phyloP scores from a whole-genome alignment of 2,329 filamentous ascomycete genomes.

The Botryotinia narcissicola region DNA sequence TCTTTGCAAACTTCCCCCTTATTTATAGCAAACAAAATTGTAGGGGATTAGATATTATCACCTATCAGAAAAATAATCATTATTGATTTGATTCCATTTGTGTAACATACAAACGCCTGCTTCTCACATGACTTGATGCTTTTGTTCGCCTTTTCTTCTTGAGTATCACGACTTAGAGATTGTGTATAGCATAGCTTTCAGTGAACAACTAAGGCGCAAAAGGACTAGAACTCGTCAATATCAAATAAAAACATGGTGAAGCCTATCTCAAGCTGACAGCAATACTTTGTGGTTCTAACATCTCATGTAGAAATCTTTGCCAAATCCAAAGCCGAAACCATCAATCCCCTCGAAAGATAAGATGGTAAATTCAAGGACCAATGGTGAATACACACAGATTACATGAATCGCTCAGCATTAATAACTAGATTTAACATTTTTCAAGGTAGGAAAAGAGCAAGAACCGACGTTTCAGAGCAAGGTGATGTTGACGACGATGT shows the following conservation, averaged over 20 bases:
- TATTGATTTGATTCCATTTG: background rate
- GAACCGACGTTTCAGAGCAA: background rate
- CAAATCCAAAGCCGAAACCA: background rate
- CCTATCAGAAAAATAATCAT: background rate
- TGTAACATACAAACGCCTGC: background rate
- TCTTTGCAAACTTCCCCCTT: background rate
- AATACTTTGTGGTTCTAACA: background rate
- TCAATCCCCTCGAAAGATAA: too few species aligned
- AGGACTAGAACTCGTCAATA: too few species aligned
- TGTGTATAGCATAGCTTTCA: background rate
- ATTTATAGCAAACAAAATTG: background rate
- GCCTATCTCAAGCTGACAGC: background rate
- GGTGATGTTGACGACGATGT: background rate
- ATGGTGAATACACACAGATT: background rate
- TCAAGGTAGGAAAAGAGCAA: background rate
- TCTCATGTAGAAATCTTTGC: background rate
- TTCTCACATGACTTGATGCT: background rate
- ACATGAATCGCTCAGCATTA: too few species aligned
- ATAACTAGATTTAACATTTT: background rate
- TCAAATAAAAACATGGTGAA: background rate
- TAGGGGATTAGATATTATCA: background rate
- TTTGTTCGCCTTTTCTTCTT: background rate
- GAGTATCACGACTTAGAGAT: accelerated
- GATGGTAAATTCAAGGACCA: background rate
- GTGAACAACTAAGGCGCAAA: too few species aligned